Percentiles rank a stretch among this genome's conserved stretches.
These are phyloP conservation scores for Phoma sp. DNA, from an alignment of 2,329 filamentous ascomycete species.

Conservation along the genomic window DNA sequence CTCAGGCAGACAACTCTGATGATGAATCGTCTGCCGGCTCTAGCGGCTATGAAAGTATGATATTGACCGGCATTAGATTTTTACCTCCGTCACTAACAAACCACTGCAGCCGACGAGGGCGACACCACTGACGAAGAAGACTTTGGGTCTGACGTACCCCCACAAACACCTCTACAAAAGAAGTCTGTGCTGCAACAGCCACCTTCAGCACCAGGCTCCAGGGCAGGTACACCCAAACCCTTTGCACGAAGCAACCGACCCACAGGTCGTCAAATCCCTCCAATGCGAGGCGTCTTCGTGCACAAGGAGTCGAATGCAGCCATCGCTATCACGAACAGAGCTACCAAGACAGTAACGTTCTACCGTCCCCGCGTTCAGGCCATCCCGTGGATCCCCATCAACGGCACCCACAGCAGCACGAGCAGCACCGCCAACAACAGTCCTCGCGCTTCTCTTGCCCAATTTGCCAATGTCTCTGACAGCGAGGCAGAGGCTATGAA, in stretches of 20 bases:
- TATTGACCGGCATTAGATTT: constrained; percentile 29
- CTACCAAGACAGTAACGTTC: constrained; percentile 52
- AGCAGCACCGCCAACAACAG: constrained; percentile 51
- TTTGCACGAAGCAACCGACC: constrained; percentile 45
- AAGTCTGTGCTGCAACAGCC: constrained; percentile 59
- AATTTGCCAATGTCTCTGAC: constrained; percentile 43
- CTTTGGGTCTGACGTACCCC: constrained; percentile 55
- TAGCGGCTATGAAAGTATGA: constrained; percentile 68
- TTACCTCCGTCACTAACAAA: constrained; percentile 54
- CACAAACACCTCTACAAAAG: constrained; percentile 53
- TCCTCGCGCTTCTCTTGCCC: constrained; percentile 46
- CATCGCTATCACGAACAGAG: constrained; percentile 52
- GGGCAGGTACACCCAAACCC: constrained; percentile 46
- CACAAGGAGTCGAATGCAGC: constrained; percentile 47
- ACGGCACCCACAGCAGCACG: constrained; percentile 47
- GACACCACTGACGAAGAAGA: constrained; percentile 63
- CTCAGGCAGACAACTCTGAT: constrained; percentile 41
- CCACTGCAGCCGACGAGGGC: constrained; percentile 62
- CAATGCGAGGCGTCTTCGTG: constrained; percentile 46
- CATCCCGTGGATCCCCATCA: constrained; percentile 38
- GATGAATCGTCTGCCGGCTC: constrained; percentile 57
- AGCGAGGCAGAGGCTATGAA: constrained; percentile 49
- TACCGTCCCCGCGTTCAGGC: constrained; percentile 47
- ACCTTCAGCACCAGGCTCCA: constrained; percentile 53
- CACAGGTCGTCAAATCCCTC: constrained; percentile 38